Evolutionary conservation across 768 basidiomycete species (phyloP).

Genomic region (Kwoniella sp.): DNA sequence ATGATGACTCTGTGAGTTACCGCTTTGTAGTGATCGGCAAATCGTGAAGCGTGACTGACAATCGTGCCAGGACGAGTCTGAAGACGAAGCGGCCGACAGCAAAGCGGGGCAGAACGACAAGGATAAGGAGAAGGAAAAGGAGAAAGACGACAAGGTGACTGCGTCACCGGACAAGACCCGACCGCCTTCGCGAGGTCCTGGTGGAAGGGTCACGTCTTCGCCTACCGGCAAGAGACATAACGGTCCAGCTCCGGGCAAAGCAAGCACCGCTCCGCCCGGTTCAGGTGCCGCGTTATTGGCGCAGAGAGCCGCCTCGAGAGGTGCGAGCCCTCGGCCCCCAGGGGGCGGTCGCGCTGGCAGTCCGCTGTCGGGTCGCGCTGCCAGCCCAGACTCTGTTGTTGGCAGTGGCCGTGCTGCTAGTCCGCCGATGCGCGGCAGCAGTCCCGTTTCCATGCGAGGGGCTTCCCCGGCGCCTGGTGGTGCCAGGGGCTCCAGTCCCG

Average conservation of each 20-base stretch:
- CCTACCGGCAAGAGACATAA: constrained; percentile 20
- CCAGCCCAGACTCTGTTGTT: constrained; percentile 10
- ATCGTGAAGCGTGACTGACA: neutral
- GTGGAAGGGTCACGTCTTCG: constrained; percentile 21
- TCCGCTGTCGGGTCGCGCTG: constrained; percentile 17
- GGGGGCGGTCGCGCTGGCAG: constrained; percentile 17
- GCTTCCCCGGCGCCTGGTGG: neutral
- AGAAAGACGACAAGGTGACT: constrained; percentile 10
- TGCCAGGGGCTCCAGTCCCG: constrained; percentile 3
- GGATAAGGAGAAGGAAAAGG: constrained; percentile 24
- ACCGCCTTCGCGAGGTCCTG: constrained; percentile 26
- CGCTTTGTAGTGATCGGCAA: neutral
- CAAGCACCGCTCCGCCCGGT: constrained; percentile 37
- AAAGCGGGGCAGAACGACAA: constrained; percentile 10
- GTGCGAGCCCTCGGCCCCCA: constrained; percentile 27
- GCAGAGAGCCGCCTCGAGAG: constrained; percentile 32
- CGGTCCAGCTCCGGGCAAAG: constrained; percentile 22
- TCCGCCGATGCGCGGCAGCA: constrained; percentile 16
- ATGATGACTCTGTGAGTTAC: constrained; percentile 23
- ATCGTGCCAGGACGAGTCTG: constrained; percentile 25
- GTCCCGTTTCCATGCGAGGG: constrained; percentile 10
- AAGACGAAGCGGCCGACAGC: constrained; percentile 15
- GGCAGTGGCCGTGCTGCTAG: constrained; percentile 10
- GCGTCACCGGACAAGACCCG: constrained; percentile 6
- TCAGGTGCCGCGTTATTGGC: constrained; percentile 35